A percentile compares a stretch with the other conserved stretches of the same genome.
Evolutionary conservation across 2,329 filamentous ascomycete genomes (phyloP).

Genomic region (Dissoconium aciculare): DNA sequence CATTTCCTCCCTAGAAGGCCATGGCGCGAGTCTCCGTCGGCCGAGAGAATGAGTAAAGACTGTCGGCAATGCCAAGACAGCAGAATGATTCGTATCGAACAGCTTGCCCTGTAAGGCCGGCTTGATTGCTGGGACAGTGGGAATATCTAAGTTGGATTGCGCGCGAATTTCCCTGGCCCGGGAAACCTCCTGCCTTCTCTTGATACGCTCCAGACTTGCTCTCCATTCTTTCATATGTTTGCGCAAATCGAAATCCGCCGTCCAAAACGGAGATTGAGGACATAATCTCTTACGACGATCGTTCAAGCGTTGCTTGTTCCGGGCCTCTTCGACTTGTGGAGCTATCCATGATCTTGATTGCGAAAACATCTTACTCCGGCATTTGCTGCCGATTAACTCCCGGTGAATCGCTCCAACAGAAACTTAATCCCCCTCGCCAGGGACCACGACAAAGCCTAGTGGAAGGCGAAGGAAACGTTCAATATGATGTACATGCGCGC

Average conservation of each 20-base stretch:
- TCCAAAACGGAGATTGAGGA: conserved; percentile 16
- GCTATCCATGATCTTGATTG: conserved; percentile 9
- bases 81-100: conserved; percentile 10
- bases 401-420: too few species aligned
- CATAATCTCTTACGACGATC: conserved; percentile 14
- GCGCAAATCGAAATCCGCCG: conserved; percentile 13
- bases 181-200: too few species aligned
- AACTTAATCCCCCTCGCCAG: too few species aligned
- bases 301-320: conserved; percentile 11
- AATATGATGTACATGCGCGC: too few species aligned
- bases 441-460: too few species aligned
- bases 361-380: conserved; percentile 1
- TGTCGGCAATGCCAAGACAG: conserved; percentile 26
- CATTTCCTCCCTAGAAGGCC: conserved; percentile 28
- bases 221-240: too few species aligned
- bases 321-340: conserved; percentile 6
- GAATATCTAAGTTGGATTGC: too few species aligned
- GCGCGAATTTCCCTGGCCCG: too few species aligned
- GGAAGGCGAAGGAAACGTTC: too few species aligned
- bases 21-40: conserved; percentile 18
- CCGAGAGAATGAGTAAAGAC: conserved; percentile 20
- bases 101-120: conserved; percentile 9
- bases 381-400: too few species aligned
- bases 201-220: too few species aligned
- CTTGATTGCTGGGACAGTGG: too few species aligned